Conservation (phyloP, 108 stramenopile species). For the Cyclostephanos invisitatus region DNA sequence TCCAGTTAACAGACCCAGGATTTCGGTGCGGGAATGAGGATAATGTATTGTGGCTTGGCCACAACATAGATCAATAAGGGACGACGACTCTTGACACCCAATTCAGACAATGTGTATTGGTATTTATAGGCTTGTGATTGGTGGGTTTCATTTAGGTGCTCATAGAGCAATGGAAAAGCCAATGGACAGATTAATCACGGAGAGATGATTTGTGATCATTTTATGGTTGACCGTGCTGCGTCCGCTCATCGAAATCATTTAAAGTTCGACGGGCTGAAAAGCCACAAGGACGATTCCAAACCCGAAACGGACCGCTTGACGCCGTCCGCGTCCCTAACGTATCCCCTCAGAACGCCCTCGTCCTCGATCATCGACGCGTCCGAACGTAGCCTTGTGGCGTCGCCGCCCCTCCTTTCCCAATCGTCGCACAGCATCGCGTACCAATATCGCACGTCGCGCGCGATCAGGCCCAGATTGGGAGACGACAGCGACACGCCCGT, state of each 20-base stretch:
- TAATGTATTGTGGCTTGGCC: too few species aligned
- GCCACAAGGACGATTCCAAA: conserved; percentile 37
- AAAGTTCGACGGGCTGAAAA: conserved; percentile 41
- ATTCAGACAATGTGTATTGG: too few species aligned
- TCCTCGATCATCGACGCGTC: conserved; percentile 55
- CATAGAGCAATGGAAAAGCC: too few species aligned
- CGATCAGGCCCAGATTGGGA: conserved; percentile 45
- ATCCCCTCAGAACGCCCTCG: conserved; percentile 47
- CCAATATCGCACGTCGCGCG: conserved; percentile 56
- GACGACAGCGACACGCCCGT: conserved; percentile 50
- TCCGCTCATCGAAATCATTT: not conserved
- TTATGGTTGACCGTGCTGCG: not conserved
- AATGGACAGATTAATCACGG: too few species aligned
- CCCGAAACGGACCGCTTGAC: conserved; percentile 17
- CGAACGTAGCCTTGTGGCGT: conserved; percentile 57
- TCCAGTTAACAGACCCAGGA: too few species aligned
- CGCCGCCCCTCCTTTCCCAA: conserved; percentile 78
- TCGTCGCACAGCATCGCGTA: conserved; percentile 66
- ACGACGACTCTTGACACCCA: too few species aligned
- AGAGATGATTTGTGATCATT: too few species aligned
- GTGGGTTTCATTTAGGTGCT: too few species aligned
- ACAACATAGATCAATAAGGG: too few species aligned
- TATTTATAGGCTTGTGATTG: too few species aligned
- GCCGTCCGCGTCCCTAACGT: conserved; percentile 7
- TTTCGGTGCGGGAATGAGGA: too few species aligned